Evolutionary conservation across 2,329 filamentous ascomycete species (phyloP), one percentile per base, ranked within the genome.

Genomic region (Microcyclospora tardicrescens): DNA sequence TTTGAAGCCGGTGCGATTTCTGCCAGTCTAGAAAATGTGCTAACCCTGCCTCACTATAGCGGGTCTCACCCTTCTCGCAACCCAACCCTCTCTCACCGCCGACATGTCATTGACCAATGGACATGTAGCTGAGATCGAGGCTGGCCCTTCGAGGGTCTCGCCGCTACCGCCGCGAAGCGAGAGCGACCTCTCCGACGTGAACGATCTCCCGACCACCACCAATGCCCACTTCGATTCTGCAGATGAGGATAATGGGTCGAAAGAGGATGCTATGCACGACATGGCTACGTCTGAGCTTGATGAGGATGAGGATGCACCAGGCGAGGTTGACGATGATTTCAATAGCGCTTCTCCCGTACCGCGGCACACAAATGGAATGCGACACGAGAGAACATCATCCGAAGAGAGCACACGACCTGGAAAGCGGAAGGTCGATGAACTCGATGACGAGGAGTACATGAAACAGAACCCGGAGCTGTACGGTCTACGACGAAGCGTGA

Each of bases 401-500:
- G 73, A 77, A 53, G 79, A 79, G 52, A 83, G 80, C 33, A 72
- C 71, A 46, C 72, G 77, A 56, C 73, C 72, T 36, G 63, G 71
- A 44, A 94, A 94, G 69, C 81, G 86, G 48, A 77, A 70, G 52
- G 58, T 60, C 60, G 70, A 56, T 58, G 43, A 51, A 32, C 62
- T 74, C 29, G 77, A 80, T 37, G 61, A 91, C 52, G 81, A 91
- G 42, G 79, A 86, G 34, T 87, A 79, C 56, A 94, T 96, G 52
- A 74, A 80, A 53, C 82, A 84, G 56, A 93, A 98, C 55, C 91
- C 91, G 33, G 86, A 94, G 63, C 70, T 98, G 8, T 98, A 96
- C 66, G 91, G 91, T 35, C 71, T 98, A 50, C 78, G 91, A 52
- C 77, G 91, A 66, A 98, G 91, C 67, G 87, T 91, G 79, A 46